Conservation (phyloP, 805 yeast genomes). For the Blastobotrys peoriensis region DNA sequence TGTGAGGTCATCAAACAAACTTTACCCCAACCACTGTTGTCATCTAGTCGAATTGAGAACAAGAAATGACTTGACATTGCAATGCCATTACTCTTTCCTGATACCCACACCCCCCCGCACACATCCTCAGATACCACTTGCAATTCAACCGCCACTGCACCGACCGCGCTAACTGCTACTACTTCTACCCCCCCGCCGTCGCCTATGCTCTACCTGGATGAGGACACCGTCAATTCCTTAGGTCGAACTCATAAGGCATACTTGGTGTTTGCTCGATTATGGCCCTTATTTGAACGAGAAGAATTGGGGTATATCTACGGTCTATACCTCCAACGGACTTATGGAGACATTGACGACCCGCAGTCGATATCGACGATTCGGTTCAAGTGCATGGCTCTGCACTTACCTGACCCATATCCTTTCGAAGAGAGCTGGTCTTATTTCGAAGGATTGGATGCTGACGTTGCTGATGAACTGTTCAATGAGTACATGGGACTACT, state of each 20-base stretch:
- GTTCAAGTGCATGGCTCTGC: slow-evolving; percentile 3
- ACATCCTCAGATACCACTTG: no score
- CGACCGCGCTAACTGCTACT: no score
- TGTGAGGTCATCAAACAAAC: no score
- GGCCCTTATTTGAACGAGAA: background rate
- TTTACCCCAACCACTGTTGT: no score
- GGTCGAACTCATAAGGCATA: slow-evolving; percentile 5
- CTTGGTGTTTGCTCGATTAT: background rate
- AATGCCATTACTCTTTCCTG: no score
- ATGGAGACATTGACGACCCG: slow-evolving; percentile 2
- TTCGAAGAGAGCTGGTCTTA: slow-evolving; percentile 3
- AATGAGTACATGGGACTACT: slow-evolving; percentile 6
- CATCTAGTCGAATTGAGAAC: no score
- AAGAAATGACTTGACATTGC: no score
- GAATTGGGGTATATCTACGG: slow-evolving; percentile 5
- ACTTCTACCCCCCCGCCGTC: no score
- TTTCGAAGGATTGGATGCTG: slow-evolving; percentile 7
- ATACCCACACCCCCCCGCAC: no score
- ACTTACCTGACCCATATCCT: slow-evolving; percentile 1
- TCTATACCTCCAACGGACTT: slow-evolving; percentile 6
- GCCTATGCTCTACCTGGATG: no score
- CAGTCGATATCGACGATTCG: background rate
- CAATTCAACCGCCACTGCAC: no score
- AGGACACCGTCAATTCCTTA: slow-evolving; percentile 5
- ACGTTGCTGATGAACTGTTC: slow-evolving; percentile 7